A percentile compares a stretch with the other conserved stretches of the same genome.
phyloP scores from a whole-genome alignment of 2,329 filamentous ascomycete genomes.

The Aspergillus sp. region DNA sequence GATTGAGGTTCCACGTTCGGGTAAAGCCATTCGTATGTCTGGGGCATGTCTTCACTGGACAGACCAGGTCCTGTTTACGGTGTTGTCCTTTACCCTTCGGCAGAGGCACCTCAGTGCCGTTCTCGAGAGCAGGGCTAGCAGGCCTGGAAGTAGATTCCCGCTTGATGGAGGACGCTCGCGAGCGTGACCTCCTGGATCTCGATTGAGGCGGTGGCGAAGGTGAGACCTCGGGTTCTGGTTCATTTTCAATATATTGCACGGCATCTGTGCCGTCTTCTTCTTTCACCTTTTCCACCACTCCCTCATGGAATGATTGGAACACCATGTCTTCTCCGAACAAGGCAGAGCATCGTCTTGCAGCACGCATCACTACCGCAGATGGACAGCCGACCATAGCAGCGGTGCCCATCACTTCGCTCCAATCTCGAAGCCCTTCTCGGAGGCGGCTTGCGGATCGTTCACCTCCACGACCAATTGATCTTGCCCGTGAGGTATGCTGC shows the following conservation, averaged over 20 bases:
- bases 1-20: conserved; percentile 30
- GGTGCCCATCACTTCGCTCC: conserved; percentile 75
- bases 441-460: conserved; percentile 5
- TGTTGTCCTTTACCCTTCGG: conserved; percentile 18
- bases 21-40: conserved; percentile 27
- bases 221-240: conserved; percentile 11
- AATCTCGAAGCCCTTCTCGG: conserved; percentile 52
- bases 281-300: conserved; percentile 11
- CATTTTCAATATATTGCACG: conserved; percentile 28
- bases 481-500: conserved; percentile 7
- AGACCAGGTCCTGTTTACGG: conserved; percentile 22
- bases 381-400: conserved; percentile 69
- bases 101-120: neutral
- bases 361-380: conserved; percentile 54
- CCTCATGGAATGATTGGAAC: conserved; percentile 49
- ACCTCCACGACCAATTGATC: conserved; percentile 10
- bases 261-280: conserved; percentile 14
- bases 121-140: conserved; percentile 6
- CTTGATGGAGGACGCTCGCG: conserved; percentile 6
- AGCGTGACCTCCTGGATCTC: conserved; percentile 3
- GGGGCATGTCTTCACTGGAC: conserved; percentile 22
- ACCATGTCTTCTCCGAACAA: conserved; percentile 67
- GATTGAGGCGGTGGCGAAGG: conserved; percentile 2
- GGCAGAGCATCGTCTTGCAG: conserved; percentile 63
- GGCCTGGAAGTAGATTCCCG: conserved; percentile 8